Evolutionary conservation across 768 basidiomycete species (phyloP), one percentile per base, ranked within the genome.

Genomic region (Candolleomyces aberdarensis): DNA sequence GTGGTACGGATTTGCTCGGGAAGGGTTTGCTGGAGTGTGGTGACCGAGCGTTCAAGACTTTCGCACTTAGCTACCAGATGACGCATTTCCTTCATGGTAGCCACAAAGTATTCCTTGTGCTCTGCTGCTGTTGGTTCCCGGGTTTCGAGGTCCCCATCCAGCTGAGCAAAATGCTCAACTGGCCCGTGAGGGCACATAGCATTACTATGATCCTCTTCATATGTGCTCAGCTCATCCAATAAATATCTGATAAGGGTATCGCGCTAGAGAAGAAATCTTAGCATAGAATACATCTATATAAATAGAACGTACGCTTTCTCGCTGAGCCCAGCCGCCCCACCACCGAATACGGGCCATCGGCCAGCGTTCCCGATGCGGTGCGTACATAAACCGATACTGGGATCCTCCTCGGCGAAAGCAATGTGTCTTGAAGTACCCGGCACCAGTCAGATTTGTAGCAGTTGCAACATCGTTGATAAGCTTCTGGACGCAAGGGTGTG

Each of bases 321-420:
- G 55, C 17, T 61, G 32, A 19, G 73, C 72, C 76, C 75, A 76
- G 1, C 75, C 73, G 1, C 74, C 75, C 74, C 75, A 77, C 76
- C 75, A 75, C n/a, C 65, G 58, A 10, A 76, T 68, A 6, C 47
- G 56, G 1, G 53, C 50, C 22, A 77, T 52, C 0, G 67, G 56
- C 75, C 76, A 78, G 7, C 69, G 62, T 55, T 66, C 8, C 5
- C 59, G 61, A 26, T 72, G 36, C 1, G 72, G 75, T 1, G 75
- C 74, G 64, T 65, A 74, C 69, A 75, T 75, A 56, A 76, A 73
- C 0, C 66, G 61, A 52, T 75, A 75, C 58, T 76, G 74, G 1
- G 72, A 69, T 0, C 75, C 75, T 5, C 75, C 73, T 17, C 71
- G 63, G 9, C 70, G 70, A 44, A 72, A 74, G 46, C 68, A 73